Evolutionary conservation across 2,329 filamentous ascomycete genomes (phyloP).

Genomic region (Rutstroemia sp.): DNA sequence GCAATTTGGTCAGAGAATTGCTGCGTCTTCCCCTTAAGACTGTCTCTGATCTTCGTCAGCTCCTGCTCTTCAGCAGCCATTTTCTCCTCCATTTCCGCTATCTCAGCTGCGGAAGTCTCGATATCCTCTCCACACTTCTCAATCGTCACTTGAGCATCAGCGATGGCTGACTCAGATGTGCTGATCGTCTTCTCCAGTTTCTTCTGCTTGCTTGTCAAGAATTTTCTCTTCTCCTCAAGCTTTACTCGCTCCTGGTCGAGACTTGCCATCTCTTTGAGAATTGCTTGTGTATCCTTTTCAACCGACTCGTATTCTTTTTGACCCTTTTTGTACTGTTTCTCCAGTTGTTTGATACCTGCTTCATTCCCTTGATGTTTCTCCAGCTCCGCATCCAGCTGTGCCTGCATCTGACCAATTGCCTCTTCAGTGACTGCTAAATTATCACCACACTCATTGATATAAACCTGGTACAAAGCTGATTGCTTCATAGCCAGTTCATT

Average conservation of each 20-base stretch:
- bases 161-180: constrained; percentile 65
- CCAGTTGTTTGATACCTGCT: constrained; percentile 80
- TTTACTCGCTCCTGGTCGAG: constrained; percentile 97
- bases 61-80: constrained; percentile 76
- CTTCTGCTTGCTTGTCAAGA: constrained; percentile 81
- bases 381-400: constrained; percentile 76
- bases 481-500: constrained; percentile 89
- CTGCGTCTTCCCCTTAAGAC: constrained; percentile 91
- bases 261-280: constrained; percentile 82
- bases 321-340: constrained; percentile 77
- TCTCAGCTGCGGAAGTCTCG: constrained; percentile 66
- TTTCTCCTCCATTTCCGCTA: constrained; percentile 65
- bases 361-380: constrained; percentile 89
- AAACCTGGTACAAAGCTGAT: constrained; percentile 86
- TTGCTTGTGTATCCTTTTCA: constrained; percentile 70
- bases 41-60: constrained; percentile 74
- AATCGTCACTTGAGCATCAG: constrained; percentile 70
- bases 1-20: constrained; percentile 89
- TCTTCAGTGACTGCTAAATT: constrained; percentile 86
- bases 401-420: constrained; percentile 83
- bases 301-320: constrained; percentile 75
- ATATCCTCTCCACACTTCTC: constrained; percentile 74
- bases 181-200: constrained; percentile 86
- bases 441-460: constrained; percentile 79
- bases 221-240: constrained; percentile 96